These are phyloP conservation scores for Neonectria magnoliae DNA, from an alignment of 2,329 filamentous ascomycete species.

Conservation along the genomic window DNA sequence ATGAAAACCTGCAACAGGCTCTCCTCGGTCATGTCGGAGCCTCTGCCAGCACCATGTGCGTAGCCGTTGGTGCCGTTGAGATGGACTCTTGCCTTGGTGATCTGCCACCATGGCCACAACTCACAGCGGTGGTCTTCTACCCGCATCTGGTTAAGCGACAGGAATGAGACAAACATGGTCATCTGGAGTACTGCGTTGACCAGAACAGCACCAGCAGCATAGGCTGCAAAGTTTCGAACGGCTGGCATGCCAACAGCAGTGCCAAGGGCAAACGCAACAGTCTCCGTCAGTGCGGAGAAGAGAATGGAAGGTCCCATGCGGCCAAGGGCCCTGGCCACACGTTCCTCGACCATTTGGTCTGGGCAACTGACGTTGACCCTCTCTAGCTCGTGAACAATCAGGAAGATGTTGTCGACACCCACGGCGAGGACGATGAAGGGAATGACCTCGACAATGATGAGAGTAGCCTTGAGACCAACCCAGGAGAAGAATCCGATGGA, in stretches of 20 bases:
- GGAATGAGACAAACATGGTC: conserved; percentile 94
- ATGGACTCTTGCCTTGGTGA: conserved; percentile 77
- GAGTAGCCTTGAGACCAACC: conserved; percentile 88
- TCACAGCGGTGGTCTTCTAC: conserved; percentile 91
- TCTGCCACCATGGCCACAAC: conserved; percentile 88
- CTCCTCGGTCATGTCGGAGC: conserved; percentile 84
- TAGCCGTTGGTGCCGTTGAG: conserved; percentile 68
- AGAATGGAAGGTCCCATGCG: conserved; percentile 97
- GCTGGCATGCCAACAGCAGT: conserved; percentile 98
- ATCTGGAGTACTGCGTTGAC: conserved; percentile 98
- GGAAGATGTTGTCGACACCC: conserved; percentile 98
- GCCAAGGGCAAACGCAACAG: conserved; percentile 89
- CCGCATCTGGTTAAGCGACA: conserved; percentile 89
- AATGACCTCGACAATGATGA: conserved; percentile 98
- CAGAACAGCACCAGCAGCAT: conserved; percentile 94
- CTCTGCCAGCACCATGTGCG: conserved; percentile 62
- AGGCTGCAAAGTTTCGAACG: conserved; percentile 95
- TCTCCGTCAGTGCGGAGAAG: conserved; percentile 94
- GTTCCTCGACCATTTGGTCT: conserved; percentile 85
- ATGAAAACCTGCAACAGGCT: conserved; percentile 87
- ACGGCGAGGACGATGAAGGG: conserved; percentile 96
- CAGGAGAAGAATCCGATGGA: conserved; percentile 96
- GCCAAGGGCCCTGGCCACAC: conserved; percentile 88
- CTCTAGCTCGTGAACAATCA: conserved; percentile 98
- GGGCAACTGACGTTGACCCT: conserved; percentile 92